These are phyloP conservation scores for Scleromitrula shiraiana DNA, from an alignment of 2,329 filamentous ascomycete species.

Conservation along the genomic window DNA sequence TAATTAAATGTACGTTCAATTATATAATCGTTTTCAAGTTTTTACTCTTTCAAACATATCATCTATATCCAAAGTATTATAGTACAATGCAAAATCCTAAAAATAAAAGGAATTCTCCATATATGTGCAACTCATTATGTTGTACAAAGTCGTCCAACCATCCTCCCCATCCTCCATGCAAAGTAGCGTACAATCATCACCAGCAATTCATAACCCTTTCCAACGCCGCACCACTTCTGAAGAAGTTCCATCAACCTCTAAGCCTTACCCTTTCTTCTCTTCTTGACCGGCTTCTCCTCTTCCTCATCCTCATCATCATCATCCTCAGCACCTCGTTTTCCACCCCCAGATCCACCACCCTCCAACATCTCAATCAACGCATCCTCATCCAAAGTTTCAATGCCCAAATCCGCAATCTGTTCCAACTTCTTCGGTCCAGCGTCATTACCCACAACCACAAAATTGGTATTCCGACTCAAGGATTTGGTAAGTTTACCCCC, in stretches of 20 bases:
- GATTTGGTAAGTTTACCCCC: constrained; percentile 18
- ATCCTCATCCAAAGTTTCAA: constrained; percentile 16
- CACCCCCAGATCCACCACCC: not conserved
- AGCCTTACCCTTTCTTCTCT: constrained; percentile 14
- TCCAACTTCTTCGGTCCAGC: constrained; percentile 23
- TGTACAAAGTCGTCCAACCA: not conserved
- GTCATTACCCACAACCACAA: constrained; percentile 21
- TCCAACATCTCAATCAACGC: constrained; percentile 17
- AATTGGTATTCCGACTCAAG: constrained; percentile 20
- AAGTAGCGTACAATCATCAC: not conserved
- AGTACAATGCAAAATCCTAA: too few relatives aligned
- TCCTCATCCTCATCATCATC: constrained; percentile 16
- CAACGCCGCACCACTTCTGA: too few relatives aligned
- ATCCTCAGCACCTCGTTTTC: not conserved
- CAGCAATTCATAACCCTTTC: too few relatives aligned
- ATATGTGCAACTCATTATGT: too few relatives aligned
- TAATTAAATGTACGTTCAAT: too few relatives aligned
- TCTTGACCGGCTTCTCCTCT: constrained; percentile 13
- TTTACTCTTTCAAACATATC: too few relatives aligned
- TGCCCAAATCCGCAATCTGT: constrained; percentile 14
- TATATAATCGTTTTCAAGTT: too few relatives aligned
- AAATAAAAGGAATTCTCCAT: too few relatives aligned
- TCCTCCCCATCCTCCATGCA: not conserved
- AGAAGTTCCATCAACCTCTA: too few relatives aligned
- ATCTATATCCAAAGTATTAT: too few relatives aligned